Conservation (phyloP, 306 rosid genomes). For the Trichosanthes cucumerina region DNA sequence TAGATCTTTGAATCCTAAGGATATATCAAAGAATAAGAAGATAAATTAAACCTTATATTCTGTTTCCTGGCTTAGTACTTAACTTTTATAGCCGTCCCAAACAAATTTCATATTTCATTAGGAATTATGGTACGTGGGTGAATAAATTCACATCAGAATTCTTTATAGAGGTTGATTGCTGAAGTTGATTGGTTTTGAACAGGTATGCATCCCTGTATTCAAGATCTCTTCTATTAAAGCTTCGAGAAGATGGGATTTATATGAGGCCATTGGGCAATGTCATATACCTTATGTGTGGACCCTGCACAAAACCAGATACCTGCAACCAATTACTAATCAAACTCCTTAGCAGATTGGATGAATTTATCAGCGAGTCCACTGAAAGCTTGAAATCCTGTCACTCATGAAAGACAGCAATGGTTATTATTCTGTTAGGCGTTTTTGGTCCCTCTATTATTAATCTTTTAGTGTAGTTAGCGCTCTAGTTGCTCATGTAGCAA, state of each 20-base stretch:
- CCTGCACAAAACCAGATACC: constrained; percentile 66
- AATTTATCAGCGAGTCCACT: constrained; percentile 21
- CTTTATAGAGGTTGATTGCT: background rate
- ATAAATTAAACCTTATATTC: background rate
- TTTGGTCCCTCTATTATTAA: background rate
- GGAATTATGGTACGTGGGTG: background rate
- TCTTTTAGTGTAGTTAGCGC: background rate
- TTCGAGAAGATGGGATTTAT: constrained; percentile 65
- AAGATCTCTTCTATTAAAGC: constrained; percentile 59
- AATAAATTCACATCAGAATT: background rate
- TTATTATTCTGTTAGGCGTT: background rate
- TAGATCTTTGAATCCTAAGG: background rate
- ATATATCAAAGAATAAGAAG: background rate
- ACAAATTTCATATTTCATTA: background rate
- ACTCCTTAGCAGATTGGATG: constrained; percentile 55
- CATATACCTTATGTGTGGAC: constrained; percentile 81
- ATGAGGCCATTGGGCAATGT: constrained; percentile 82
- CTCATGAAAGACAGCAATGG: background rate
- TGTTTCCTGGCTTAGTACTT: background rate
- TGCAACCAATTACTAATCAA: constrained; percentile 61
- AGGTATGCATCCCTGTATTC: constrained; percentile 78
- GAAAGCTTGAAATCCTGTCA: constrained; percentile 1
- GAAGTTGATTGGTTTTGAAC: constrained; percentile 10
- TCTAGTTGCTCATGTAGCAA: background rate
- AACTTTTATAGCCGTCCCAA: background rate